Conservation (phyloP, 2,329 filamentous ascomycete species). For the Fusarium globosum region DNA sequence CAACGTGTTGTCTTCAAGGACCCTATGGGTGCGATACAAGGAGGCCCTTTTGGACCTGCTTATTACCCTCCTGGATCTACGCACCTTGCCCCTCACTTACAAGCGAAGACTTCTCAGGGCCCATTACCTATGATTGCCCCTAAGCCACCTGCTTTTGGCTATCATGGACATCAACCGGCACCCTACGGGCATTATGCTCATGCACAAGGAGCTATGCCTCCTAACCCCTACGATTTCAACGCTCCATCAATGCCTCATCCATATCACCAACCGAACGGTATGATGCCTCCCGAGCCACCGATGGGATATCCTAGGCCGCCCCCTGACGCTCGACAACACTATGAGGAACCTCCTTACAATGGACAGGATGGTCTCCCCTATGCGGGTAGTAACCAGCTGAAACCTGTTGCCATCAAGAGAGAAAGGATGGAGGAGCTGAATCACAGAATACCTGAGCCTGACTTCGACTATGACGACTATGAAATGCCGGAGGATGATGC, state of each 20-base stretch:
- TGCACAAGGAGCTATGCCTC: conserved; percentile 23
- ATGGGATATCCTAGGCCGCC: conserved; percentile 25
- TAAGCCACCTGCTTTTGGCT: conserved; percentile 57
- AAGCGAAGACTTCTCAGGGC: conserved; percentile 54
- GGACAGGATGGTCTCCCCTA: conserved; percentile 21
- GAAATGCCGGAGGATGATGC: conserved; percentile 64
- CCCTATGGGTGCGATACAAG: conserved; percentile 61
- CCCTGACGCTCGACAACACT: conserved; percentile 30
- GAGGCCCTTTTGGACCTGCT: conserved; percentile 54
- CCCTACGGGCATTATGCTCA: conserved; percentile 33
- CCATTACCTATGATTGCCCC: conserved; percentile 60
- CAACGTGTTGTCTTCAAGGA: conserved; percentile 85
- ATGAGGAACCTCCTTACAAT: conserved; percentile 16
- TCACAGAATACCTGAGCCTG: conserved; percentile 9
- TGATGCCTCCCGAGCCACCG: conserved; percentile 23
- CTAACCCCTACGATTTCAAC: conserved; percentile 38
- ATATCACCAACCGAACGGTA: conserved; percentile 26
- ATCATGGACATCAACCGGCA: conserved; percentile 36
- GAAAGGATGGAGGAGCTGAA: conserved; percentile 16
- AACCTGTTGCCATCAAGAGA: conserved; percentile 12
- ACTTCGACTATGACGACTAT: conserved; percentile 47
- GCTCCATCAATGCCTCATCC: conserved; percentile 19
- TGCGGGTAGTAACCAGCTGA: conserved; percentile 12
- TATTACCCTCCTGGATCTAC: conserved; percentile 57
- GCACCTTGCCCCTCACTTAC: conserved; percentile 45